Evolutionary conservation across 805 yeast genomes (phyloP), one percentile per base, ranked within the genome.

Genomic region (Hanseniaspora clermontiae): DNA sequence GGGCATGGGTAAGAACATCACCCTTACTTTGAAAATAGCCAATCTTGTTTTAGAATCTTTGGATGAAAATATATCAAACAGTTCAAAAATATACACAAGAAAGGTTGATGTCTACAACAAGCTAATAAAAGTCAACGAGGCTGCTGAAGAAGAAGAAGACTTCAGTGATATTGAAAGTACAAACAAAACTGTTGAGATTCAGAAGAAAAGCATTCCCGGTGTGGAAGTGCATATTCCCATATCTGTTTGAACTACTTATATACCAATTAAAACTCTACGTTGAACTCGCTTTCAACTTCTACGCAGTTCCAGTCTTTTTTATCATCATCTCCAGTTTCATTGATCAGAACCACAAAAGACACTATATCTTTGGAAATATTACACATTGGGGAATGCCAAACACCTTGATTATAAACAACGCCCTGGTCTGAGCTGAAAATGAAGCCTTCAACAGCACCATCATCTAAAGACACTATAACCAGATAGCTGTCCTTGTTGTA

Each of bases 381-480:
- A 37, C 50, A 45, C 97, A 90, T 90, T 3, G 97, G 97, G 0
- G 97, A 95, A 66, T 90, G 97, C 97, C 97, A 90, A 5, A 83
- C 53, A 49, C 74, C 77, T 8, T 77, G 79, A 0, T 89, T 95
- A 66, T 89, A 89, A 0, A 96, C 90, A 4, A 90, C 88, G 0
- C 95, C 86, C 65, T 89, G 96, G 66, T 86, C 83, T 0, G 95
- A 96, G 56, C 71, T 76, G 61, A 90, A 87, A 6, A 80, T 61
- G 63, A 89, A 90, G 0, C 95, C 95, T 60, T 72, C 75, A 11
- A 83, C 63, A 0, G 78, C 69, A 1, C 70, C 61, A n/a, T 78
- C 76, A 61, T 84, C 86, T 0, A 96, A 96, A 0, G 96, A 95
- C 47, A 87, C 93, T 49, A 90, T 87, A 9, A 90, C 95, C 61